Evolutionary conservation across 768 basidiomycete genomes (phyloP), one percentile per base, ranked within the genome.

Genomic region (Leccinum aurantiacum): DNA sequence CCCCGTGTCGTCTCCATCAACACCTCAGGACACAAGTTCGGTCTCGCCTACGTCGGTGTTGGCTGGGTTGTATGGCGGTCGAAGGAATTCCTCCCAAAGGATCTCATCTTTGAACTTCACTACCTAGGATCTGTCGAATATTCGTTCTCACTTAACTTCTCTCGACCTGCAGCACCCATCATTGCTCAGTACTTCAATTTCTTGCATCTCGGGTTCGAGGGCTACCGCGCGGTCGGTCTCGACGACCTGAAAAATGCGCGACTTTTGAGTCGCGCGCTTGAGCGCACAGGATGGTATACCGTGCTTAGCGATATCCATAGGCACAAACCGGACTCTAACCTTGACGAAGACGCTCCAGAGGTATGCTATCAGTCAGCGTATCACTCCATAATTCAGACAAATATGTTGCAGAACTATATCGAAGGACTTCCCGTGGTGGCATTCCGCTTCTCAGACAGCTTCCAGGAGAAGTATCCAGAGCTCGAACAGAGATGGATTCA

Each of bases 31-130:
- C 85, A 86, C 76, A 86, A 85, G 67, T 87, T 82, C 58, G 83
- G 84, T 56, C 76, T 84, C 49, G 69, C 80, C 4, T 83, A 83
- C 63, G 80, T 82, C 31, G 83, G 82, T 57, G 79, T 84, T n/a
- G 88, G 87, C 22, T 87, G 84, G 82, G 79, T 87, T 47, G 72
- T 88, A 62, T 88, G 84, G 84, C 75, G 86, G 25, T 77, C 80
- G 54, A 79, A 81, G 65, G 69, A 80, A 54, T 77, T 74, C 67
- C 78, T 89, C 29, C 88, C 86, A 5, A 86, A 87, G 67, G 88
- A 89, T 62, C 81, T 89, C 62, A 85, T 89, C 64, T 89, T 89
- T 59, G 87, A 81, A 69, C 74, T 82, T 24, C 77, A 84, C 69
- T 83, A 80, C 72, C 75, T 78, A 31, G 79, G 79, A 48, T 79